Evolutionary conservation across 768 basidiomycete species (phyloP).

Genomic region (Panus rudis): DNA sequence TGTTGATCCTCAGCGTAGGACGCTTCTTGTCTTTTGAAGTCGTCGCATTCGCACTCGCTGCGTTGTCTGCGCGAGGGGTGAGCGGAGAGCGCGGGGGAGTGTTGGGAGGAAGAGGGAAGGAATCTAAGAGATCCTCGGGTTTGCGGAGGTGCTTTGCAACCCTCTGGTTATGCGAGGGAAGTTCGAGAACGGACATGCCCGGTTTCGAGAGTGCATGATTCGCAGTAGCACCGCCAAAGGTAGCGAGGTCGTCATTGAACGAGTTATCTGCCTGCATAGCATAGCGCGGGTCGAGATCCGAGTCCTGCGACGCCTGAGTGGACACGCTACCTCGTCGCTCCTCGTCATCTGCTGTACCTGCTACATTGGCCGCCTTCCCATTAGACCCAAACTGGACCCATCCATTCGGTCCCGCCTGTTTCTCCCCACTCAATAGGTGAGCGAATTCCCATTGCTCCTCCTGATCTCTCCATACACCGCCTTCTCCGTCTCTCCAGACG

Average conservation of each 20-base stretch:
- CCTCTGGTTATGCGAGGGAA: neutral
- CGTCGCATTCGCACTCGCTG: neutral
- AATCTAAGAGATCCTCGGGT: conserved; percentile 1
- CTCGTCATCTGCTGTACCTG: neutral
- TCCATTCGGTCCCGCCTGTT: neutral
- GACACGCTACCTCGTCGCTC: conserved; percentile 1
- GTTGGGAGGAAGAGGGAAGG: neutral
- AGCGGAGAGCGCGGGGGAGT: neutral
- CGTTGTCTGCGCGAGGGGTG: no score
- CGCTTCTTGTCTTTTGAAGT: conserved; percentile 3
- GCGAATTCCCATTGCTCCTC: conserved; percentile 11
- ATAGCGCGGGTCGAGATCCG: conserved; percentile 5
- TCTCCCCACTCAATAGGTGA: neutral
- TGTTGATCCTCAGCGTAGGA: conserved; percentile 3
- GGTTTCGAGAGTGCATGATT: neutral
- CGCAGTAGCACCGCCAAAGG: neutral
- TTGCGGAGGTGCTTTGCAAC: conserved; percentile 1
- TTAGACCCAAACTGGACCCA: conserved; percentile 6
- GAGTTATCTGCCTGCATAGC: neutral
- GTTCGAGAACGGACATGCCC: no score
- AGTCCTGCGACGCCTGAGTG: conserved; percentile 2
- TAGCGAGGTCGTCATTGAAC: conserved; percentile 2
- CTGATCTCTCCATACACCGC: conserved; percentile 11
- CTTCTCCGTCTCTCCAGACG: conserved; percentile 5
- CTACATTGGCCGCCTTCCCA: conserved; percentile 4